Evolutionary conservation across 768 basidiomycete genomes (phyloP), one percentile per base, ranked within the genome.

Genomic region (Roridomyces roridus): DNA sequence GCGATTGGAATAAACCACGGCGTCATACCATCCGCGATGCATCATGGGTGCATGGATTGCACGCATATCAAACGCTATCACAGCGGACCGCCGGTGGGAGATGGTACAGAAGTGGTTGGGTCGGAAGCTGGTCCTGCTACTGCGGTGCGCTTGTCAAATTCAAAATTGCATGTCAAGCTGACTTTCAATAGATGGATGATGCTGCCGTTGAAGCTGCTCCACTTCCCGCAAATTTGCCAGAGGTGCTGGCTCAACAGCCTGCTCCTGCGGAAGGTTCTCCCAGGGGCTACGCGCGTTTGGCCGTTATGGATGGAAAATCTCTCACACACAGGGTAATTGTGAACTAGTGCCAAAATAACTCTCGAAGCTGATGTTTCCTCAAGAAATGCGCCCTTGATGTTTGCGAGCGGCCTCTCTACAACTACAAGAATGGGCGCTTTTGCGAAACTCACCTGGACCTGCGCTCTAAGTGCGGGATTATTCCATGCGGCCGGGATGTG

Each of bases 231-330:
- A 39, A 44, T 28, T n/a, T 59, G 15, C 40, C 51, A 3, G 29
- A n/a, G 2, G 21, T 25, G 3, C 41, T 53, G 7, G 20, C 47
- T 3, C 37, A 54, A n/a, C 51, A 59, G 17, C 9, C 34, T 4
- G 45, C 26, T 2, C 51, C 46, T 4, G 10, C 40, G 17, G 31
- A 11, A 0, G 51, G 46, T 14, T 37, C 26, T 1, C 50, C 52
- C 6, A 55, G 65, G 12, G 67, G 65, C n/a, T 63, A 68, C 53
- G 61, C 68, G 2, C 58, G 70, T 0, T 24, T 71, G 50, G 69
- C 66, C 15, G 70, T 72, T 0, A 72, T 74, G 70, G 72, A 74
- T 65, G 72, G 72, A 6, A 74, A 72, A 28, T 65, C 46, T 4
- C 46, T 69, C 12, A 65, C 54, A 12, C 71, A 74, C 46, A 41